A percentile compares a stretch with the other conserved stretches of the same genome.
phyloP scores from a whole-genome alignment of 2,329 filamentous ascomycete genomes.

The Pseudocercospora musae region DNA sequence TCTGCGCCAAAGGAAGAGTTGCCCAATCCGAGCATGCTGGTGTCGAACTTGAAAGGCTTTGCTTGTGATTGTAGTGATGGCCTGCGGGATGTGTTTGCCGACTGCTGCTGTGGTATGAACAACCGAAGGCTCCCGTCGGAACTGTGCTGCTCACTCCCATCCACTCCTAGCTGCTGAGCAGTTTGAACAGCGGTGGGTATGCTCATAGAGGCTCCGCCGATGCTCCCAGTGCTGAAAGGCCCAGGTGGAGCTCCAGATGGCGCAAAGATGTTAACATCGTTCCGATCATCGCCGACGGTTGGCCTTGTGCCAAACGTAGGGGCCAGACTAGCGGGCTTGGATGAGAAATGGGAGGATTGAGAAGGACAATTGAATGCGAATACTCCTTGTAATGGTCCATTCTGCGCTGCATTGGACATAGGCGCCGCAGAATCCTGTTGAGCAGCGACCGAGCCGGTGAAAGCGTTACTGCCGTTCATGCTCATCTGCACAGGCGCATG shows the following conservation, averaged over 20 bases:
- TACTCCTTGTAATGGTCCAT: neutral
- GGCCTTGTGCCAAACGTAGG: neutral
- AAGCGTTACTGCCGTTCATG: neutral
- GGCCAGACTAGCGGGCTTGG: neutral
- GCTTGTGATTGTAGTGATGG: too few relatives aligned
- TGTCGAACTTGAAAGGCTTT: too few relatives aligned
- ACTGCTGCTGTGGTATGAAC: too few relatives aligned
- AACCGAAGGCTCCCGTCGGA: neutral
- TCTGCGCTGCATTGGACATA: neutral
- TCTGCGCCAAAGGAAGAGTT: too few relatives aligned
- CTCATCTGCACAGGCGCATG: neutral
- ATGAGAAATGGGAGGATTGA: neutral
- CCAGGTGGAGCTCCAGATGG: neutral
- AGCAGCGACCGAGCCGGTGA: neutral
- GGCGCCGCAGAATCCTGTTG: neutral
- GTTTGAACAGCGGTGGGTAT: too few relatives aligned
- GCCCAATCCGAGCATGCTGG: too few relatives aligned
- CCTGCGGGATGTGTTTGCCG: too few relatives aligned
- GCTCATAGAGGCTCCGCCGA: neutral
- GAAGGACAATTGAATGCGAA: neutral
- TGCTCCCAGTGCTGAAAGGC: neutral
- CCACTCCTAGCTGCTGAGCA: neutral
- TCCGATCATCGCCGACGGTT: neutral
- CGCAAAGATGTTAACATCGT: neutral
- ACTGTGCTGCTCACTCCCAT: neutral